Base-by-base conservation (phyloP, 352 stramenopile genomes). In the Globisporangium barbulae region DNA sequence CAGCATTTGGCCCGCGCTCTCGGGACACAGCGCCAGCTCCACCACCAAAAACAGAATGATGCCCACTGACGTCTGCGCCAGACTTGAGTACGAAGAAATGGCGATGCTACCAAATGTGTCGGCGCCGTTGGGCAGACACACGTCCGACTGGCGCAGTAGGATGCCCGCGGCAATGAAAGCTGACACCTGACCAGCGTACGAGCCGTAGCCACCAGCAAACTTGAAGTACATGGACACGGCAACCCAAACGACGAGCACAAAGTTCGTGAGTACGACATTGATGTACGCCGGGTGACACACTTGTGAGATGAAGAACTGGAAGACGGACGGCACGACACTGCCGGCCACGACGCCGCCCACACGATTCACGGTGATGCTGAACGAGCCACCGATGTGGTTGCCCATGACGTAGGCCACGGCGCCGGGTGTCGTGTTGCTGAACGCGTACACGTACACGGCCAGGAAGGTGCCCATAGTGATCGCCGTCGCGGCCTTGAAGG, bases 21-120 rank as follows among this genome's bases (percentile, higher is more conserved):
- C 75, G 1, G 85, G 85, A 25, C 72, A 90, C 61, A 94, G 72
- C 2, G 73, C 72, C 47, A 90, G 65, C 59, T 94, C 85, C 1
- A 90, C 69, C 2, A 88, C 63, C 31, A 91, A 85, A 54, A 93
- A 92, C 5, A 93, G 61, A n/a, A 91, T 69, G 12, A 93, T 75
- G 53, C 83, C 85, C 13, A 93, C 78, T 0, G 81, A 91, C 8
- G 84, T 93, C 59, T 93, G 82, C 2, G 85, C 85, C 28, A 93
- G 67, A 48, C 73, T 91, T 2, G 83, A 89, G 65, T 93, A 92
- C n/a, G 83, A 91, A 49, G 71, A 81, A 25, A 91, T 82, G 1
- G 82, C 80, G 21, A 88, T 81, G 1, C 63, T 73, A 0, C 70
- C 72, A 2, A 68, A 79, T 28, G 52, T 80, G 33, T 83, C 69